These are phyloP conservation scores for Beauveria sp. DNA, from an alignment of 2,329 filamentous ascomycete genomes.

Conservation along the genomic window DNA sequence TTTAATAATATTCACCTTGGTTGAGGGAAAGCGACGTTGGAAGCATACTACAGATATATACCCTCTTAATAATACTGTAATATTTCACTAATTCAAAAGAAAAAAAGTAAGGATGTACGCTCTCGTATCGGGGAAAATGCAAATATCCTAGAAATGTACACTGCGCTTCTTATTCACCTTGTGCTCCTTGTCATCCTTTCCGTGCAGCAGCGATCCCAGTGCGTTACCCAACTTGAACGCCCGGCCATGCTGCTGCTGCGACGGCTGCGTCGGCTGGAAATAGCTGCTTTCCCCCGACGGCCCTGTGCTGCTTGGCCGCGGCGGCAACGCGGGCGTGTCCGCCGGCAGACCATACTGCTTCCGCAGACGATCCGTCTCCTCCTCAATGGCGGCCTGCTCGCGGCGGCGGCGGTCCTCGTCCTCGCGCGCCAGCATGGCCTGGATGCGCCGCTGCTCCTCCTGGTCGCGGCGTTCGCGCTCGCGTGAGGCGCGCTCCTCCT, in stretches of 20 bases:
- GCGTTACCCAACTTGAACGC: slow-evolving; percentile 10
- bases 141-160: slow-evolving; percentile 5
- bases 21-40: neutral
- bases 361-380: slow-evolving; percentile 75
- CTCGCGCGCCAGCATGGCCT: slow-evolving; percentile 60
- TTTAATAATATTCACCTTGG: neutral
- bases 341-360: slow-evolving; percentile 53
- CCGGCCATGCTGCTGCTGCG: slow-evolving; percentile 8
- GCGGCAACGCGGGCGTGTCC: slow-evolving; percentile 3
- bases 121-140: neutral
- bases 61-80: neutral
- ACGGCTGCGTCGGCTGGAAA: neutral
- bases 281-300: neutral
- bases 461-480: slow-evolving; percentile 50
- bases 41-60: neutral
- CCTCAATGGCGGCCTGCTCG: slow-evolving; percentile 54
- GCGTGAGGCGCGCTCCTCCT: slow-evolving; percentile 43
- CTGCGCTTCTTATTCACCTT: slow-evolving; percentile 13
- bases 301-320: slow-evolving; percentile 8
- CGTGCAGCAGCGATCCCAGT: slow-evolving; percentile 7
- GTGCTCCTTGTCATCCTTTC: slow-evolving; percentile 9
- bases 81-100: neutral
- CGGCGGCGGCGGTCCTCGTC: slow-evolving; percentile 46
- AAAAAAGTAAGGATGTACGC: too few relatives aligned
- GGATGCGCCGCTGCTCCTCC: slow-evolving; percentile 47